Conservation (phyloP, 192 early-diverging fungal genomes). For the Backusella tarrabulga region DNA sequence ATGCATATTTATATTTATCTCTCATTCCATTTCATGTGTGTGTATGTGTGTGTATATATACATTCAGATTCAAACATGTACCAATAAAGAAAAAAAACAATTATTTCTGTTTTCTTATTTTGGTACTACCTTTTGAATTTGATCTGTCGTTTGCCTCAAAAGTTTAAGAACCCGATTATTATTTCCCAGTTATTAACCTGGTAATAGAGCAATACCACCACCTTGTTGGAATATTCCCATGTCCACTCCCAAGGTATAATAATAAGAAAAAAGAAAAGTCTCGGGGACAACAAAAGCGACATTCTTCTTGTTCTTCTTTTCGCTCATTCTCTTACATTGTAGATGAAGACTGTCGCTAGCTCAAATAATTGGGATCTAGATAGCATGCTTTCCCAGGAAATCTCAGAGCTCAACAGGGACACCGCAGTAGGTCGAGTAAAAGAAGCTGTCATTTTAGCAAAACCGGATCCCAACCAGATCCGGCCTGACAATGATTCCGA, state of each 20-base stretch:
- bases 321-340: not conserved
- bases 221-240: not conserved
- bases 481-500: constrained; percentile 20
- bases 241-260: not conserved
- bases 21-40: not conserved
- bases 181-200: not conserved
- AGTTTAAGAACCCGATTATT: not conserved
- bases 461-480: constrained; percentile 32
- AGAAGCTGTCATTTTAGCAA: constrained; percentile 30
- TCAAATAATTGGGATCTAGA: constrained; percentile 16
- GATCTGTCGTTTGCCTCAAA: not conserved
- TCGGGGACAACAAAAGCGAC: too few relatives aligned
- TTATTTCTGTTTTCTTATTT: not conserved
- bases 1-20: not conserved
- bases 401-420: constrained; percentile 32
- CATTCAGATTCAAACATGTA: not conserved
- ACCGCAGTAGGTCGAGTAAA: constrained; percentile 28
- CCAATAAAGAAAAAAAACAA: not conserved
- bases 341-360: not conserved
- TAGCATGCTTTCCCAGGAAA: constrained; percentile 23
- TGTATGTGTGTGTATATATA: too few relatives aligned
- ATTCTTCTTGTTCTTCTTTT: not conserved
- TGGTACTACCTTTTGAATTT: not conserved
- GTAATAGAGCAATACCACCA: not conserved
- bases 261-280: not conserved